These are phyloP conservation scores for Suhomyces sp. DNA, from an alignment of 805 yeast genomes.

Conservation along the genomic window DNA sequence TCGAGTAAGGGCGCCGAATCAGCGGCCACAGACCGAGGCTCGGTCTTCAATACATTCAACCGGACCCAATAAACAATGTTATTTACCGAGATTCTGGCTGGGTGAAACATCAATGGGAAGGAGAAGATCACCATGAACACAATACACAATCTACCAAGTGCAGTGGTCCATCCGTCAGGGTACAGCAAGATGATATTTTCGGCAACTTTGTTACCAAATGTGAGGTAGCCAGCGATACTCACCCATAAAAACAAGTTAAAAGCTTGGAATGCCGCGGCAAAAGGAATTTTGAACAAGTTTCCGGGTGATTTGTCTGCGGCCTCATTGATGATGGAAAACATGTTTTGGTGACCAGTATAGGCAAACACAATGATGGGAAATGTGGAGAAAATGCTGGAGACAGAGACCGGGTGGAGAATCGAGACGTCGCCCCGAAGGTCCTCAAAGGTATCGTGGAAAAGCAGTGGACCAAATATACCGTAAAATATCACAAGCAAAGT, in stretches of 20 bases:
- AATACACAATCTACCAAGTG: conserved; percentile 77
- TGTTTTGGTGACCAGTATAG: conserved; percentile 93
- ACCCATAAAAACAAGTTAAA: conserved; percentile 69
- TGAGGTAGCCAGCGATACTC: conserved; percentile 79
- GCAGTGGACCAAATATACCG: too few species aligned
- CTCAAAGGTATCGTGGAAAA: conserved; percentile 50
- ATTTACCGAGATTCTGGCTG: conserved; percentile 78
- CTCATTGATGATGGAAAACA: conserved; percentile 87
- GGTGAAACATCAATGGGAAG: conserved; percentile 90
- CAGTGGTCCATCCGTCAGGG: conserved; percentile 61
- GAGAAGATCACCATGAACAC: conserved; percentile 77
- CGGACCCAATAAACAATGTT: conserved; percentile 59
- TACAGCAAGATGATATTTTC: conserved; percentile 83
- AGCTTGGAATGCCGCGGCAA: conserved; percentile 54
- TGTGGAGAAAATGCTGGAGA: conserved; percentile 53
- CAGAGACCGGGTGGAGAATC: conserved; percentile 41
- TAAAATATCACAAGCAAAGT: conserved; percentile 68
- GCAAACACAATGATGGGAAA: conserved; percentile 94
- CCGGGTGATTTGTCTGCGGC: conserved; percentile 52
- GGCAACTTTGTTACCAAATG: conserved; percentile 76
- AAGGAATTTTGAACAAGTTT: conserved; percentile 46
- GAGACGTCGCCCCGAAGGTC: conserved; percentile 27
- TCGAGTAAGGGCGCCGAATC: conserved; percentile 14
- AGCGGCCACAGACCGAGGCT: background rate
- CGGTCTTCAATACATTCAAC: background rate